Conservation (phyloP, 768 basidiomycete species). For the Pleurotus ostreatus region DNA sequence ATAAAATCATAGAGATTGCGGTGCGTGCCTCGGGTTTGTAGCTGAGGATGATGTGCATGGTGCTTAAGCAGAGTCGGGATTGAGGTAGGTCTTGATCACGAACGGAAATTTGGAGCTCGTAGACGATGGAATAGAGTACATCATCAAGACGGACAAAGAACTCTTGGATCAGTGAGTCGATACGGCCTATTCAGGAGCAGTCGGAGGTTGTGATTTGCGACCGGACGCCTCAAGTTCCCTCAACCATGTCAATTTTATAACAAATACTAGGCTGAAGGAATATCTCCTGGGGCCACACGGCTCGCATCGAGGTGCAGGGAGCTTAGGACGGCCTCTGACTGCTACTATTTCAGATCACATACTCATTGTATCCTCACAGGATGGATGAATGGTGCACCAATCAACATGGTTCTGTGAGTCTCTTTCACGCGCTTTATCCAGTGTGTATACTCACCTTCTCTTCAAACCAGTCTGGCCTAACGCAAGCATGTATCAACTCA, state of each 20-base stretch:
- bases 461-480: slow-evolving; percentile 68
- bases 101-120: slow-evolving; percentile 78
- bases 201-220: too few species aligned
- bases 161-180: slow-evolving; percentile 60
- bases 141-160: slow-evolving; percentile 69
- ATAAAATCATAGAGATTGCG: slow-evolving; percentile 79
- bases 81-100: slow-evolving; percentile 73
- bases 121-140: slow-evolving; percentile 75
- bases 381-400: slow-evolving; percentile 88
- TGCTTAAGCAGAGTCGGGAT: not conserved
- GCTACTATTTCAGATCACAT: too few species aligned
- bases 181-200: not conserved
- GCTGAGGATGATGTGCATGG: too few species aligned
- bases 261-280: too few species aligned
- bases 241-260: too few species aligned
- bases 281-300: too few species aligned
- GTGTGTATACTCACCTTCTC: slow-evolving; percentile 1
- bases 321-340: too few species aligned
- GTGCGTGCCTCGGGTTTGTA: slow-evolving; percentile 28
- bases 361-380: slow-evolving; percentile 28
- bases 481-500: slow-evolving; percentile 72
- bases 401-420: slow-evolving; percentile 69
- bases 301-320: too few species aligned
- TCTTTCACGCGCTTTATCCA: not conserved
- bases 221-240: too few species aligned